A percentile compares a stretch with the other conserved stretches of the same genome.
These are phyloP conservation scores for Cydonia oblonga DNA, from an alignment of 331 rosid genomes.

Conservation along the genomic window DNA sequence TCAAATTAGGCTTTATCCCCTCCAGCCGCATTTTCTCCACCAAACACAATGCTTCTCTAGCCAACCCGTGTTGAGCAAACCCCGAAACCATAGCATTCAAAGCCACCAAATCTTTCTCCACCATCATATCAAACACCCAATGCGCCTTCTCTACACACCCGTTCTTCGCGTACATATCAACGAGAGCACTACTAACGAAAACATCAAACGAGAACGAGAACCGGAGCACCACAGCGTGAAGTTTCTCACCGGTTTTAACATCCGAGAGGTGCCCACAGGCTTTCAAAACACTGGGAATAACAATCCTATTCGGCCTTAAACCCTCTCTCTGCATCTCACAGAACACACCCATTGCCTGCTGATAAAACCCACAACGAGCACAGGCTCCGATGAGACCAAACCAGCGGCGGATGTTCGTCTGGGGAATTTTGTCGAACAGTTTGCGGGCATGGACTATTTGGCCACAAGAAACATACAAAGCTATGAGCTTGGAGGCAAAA, in stretches of 20 bases:
- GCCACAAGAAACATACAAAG: conserved; percentile 41
- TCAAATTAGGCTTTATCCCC: conserved; percentile 49
- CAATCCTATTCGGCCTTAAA: conserved; percentile 27
- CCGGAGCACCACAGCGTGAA: conserved; percentile 46
- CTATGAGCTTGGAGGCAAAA: conserved; percentile 52
- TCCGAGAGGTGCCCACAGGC: conserved; percentile 64
- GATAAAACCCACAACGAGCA: conserved; percentile 48
- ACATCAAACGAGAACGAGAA: conserved; percentile 48
- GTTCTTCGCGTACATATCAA: conserved; percentile 72
- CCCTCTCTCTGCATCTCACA: conserved; percentile 42
- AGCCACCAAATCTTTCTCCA: conserved; percentile 60
- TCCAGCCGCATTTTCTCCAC: conserved; percentile 38
- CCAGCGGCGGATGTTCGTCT: conserved; percentile 54
- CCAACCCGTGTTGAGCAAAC: conserved; percentile 48
- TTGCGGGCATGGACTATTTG: conserved; percentile 39
- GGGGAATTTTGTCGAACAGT: conserved; percentile 69
- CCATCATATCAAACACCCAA: conserved; percentile 47
- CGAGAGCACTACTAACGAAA: conserved; percentile 50
- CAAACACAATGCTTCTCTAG: conserved; percentile 43
- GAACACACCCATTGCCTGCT: conserved; percentile 40
- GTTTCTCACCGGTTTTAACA: conserved; percentile 34
- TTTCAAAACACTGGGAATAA: conserved; percentile 74
- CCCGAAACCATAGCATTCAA: conserved; percentile 80
- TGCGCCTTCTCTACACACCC: conserved; percentile 38
- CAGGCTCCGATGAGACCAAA: conserved; percentile 49